Evolutionary conservation across 345 rosid species (phyloP).

Genomic region (Pugionium dolabratum): DNA sequence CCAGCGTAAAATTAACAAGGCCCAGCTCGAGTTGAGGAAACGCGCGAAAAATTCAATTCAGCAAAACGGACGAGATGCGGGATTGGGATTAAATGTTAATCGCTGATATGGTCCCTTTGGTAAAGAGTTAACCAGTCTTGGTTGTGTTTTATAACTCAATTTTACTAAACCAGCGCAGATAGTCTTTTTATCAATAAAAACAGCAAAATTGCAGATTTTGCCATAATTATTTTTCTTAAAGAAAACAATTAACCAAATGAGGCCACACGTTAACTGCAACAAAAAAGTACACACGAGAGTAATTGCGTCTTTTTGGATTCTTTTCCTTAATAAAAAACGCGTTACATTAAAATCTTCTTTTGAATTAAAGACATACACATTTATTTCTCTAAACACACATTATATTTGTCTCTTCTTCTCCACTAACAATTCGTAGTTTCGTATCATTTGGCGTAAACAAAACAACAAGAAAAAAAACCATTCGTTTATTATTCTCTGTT

Average conservation of each 20-base stretch:
- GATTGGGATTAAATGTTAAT: too few species aligned
- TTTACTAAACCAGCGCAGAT: too few species aligned
- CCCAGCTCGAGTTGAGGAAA: too few species aligned
- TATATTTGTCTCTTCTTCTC: background rate
- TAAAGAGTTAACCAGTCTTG: background rate
- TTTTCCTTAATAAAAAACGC: constrained; percentile 17
- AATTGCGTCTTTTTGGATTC: constrained; percentile 12
- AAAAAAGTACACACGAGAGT: background rate
- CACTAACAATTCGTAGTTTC: too few species aligned
- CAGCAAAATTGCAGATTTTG: background rate
- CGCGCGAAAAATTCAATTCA: too few species aligned
- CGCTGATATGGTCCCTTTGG: too few species aligned
- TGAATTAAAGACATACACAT: background rate
- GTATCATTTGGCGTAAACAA: too few species aligned
- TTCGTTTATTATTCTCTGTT: constrained; percentile 6
- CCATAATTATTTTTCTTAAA: background rate
- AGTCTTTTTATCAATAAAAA: too few species aligned
- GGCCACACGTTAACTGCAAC: background rate
- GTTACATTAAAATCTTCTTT: constrained; percentile 11
- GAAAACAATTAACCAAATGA: too few species aligned
- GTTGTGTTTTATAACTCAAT: too few species aligned
- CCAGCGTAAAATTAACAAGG: too few species aligned
- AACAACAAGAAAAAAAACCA: background rate
- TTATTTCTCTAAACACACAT: background rate
- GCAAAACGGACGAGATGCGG: too few species aligned